Evolutionary conservation across 768 basidiomycete species (phyloP), one percentile per base, ranked within the genome.

Genomic region (Sarcodon sp.): DNA sequence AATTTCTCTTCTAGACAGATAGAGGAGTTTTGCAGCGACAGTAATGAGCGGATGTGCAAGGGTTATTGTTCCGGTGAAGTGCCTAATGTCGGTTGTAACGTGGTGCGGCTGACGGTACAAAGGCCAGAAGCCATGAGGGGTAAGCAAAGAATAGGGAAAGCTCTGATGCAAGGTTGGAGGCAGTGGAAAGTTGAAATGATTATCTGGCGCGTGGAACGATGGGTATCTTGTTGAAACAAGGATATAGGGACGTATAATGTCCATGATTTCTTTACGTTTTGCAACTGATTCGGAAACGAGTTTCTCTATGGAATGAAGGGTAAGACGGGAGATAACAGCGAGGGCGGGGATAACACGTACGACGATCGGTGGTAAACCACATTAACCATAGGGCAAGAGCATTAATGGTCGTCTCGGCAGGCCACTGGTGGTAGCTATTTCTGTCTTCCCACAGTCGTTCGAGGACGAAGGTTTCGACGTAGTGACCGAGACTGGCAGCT

Each of bases 1-100:
- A 6, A 70, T 53, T 51, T 86, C 80, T 27, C 73, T 66, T 15
- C 77, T 73, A 8, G 79, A 66, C 43, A 82, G 70, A 63, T 75
- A 86, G 33, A 83, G 59, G 7, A 84, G 68, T 35, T 75, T 79
- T 0, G 84, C 84, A 0, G 82, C 74, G 33, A 68, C 55, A 21
- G 77, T 64, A 13, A 74, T 66, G 7, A 76, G 71, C 0, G 83
- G 80, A 1, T 59, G 43, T 43, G 54, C 47, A 44, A 67, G 51
- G 43, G 45, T 44, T 45, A 63, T 43, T n/a, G 37, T 31, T 11
- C 56, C 46, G 31, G 41, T 51, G 47, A 46, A 62, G 49, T 62
- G 61, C 16, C 46, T 13, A 16, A 56, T 35, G 13, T 33, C 21
- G 6, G 61, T 21, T 33, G 47, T 50, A 32, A 54, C 46, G 37